Evolutionary conservation across 768 basidiomycete species (phyloP).

Genomic region (Lactifluus echinatus): DNA sequence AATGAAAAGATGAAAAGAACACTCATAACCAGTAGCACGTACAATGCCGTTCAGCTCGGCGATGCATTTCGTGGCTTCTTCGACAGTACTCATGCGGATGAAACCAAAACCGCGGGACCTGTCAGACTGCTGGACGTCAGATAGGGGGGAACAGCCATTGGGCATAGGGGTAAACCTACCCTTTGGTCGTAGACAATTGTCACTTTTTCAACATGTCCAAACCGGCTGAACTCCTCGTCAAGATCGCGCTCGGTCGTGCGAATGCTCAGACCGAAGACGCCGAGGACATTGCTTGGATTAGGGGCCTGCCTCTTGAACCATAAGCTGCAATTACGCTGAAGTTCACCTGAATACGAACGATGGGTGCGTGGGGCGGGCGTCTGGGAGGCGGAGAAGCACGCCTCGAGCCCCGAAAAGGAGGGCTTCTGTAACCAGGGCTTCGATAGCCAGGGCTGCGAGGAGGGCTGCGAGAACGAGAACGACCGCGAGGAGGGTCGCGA

Average conservation of each 20-base stretch:
- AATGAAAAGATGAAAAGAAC: not conserved
- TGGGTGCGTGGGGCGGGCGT: conserved; percentile 61
- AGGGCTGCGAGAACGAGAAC: conserved; percentile 63
- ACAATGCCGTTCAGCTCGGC: conserved; percentile 89
- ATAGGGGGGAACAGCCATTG: conserved; percentile 1
- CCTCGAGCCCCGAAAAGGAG: conserved; percentile 37
- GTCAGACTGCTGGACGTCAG: conserved; percentile 53
- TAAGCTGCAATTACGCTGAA: conserved; percentile 19
- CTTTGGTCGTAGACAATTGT: conserved; percentile 95
- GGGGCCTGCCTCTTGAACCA: conserved; percentile 59
- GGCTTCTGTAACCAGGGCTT: conserved; percentile 56
- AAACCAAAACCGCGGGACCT: conserved; percentile 98
- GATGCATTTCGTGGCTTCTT: conserved; percentile 83
- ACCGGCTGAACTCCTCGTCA: conserved; percentile 87
- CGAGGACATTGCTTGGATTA: conserved; percentile 80
- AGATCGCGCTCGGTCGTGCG: conserved; percentile 89
- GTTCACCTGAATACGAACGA: conserved; percentile 42
- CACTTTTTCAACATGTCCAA: conserved; percentile 88
- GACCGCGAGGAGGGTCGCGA: conserved; percentile 52
- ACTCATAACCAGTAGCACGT: conserved; percentile 27
- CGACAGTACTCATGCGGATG: conserved; percentile 84
- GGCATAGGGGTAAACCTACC: conserved; percentile 41
- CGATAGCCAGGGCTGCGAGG: conserved; percentile 55
- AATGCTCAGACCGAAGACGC: conserved; percentile 98
- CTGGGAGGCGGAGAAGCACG: conserved; percentile 50